Percentiles rank a stretch among this genome's conserved stretches.
These are phyloP conservation scores for Saccharum spontaneum DNA, from an alignment of 176 grass and related monocot species.

Conservation along the genomic window DNA sequence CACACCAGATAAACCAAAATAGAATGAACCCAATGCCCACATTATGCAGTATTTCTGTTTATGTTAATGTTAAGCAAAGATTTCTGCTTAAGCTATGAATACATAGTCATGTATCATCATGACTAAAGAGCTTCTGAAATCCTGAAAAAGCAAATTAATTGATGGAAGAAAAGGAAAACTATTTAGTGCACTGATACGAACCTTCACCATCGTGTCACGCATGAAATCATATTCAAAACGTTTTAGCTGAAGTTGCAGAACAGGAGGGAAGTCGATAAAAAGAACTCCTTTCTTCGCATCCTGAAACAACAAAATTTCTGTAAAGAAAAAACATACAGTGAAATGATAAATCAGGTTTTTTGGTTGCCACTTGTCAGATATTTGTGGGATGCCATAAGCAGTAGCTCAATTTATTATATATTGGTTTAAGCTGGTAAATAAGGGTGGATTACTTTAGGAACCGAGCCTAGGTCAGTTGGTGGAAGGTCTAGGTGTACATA, in stretches of 20 bases:
- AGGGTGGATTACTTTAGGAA: neutral
- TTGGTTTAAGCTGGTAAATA: neutral
- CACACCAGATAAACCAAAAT: neutral
- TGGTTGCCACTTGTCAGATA: neutral
- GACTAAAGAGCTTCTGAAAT: neutral
- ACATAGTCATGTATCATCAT: neutral
- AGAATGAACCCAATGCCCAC: neutral
- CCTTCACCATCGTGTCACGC: slow-evolving; percentile 99
- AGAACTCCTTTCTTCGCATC: slow-evolving; percentile 99
- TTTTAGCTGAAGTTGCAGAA: slow-evolving; percentile 98
- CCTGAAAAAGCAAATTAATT: neutral
- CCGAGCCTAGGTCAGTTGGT: neutral
- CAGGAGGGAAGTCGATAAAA: slow-evolving; percentile 97
- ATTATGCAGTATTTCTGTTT: neutral
- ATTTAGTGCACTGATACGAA: slow-evolving; percentile 48
- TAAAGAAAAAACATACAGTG: slow-evolving; percentile 6
- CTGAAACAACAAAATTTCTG: slow-evolving; percentile 53
- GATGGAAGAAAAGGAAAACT: neutral
- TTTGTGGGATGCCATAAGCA: neutral
- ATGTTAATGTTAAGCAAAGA: slow-evolving; percentile 2
- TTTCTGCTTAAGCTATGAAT: neutral
- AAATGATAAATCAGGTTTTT: neutral
- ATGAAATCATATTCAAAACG: slow-evolving; percentile 99
- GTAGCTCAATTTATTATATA: neutral
- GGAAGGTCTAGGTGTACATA: neutral